Evolutionary conservation across 1,284 basidiomycete species (phyloP).

Genomic region (Amylostereum areolatum): DNA sequence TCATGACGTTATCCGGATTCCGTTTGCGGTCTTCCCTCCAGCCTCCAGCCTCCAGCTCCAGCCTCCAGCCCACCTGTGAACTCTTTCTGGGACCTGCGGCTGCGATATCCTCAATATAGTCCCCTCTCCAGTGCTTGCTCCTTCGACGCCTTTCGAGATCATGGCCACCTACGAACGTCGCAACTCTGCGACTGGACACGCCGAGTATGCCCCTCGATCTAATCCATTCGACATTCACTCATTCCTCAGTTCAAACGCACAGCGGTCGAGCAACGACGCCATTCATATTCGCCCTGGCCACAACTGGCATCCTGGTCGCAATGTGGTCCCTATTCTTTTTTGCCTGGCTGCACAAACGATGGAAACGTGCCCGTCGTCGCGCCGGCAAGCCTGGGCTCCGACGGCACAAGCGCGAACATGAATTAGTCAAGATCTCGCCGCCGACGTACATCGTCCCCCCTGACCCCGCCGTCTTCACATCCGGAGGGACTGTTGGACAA

Average conservation of each 20-base stretch:
- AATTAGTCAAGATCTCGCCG: constrained; percentile 22
- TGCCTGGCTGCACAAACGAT: constrained; percentile 29
- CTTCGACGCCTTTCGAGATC: too few relatives aligned
- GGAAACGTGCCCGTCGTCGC: constrained; percentile 21
- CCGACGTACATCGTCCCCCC: constrained; percentile 55
- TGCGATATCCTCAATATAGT: too few relatives aligned
- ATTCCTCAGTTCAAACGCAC: background rate
- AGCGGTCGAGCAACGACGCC: constrained; percentile 57
- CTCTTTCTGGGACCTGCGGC: too few relatives aligned
- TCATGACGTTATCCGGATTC: too few relatives aligned
- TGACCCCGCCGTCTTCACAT: constrained; percentile 54
- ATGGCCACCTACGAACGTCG: too few relatives aligned
- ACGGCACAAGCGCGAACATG: constrained; percentile 20
- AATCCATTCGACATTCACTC: too few relatives aligned
- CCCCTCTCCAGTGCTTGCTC: too few relatives aligned
- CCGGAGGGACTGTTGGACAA: constrained; percentile 24
- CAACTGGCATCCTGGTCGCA: constrained; percentile 43
- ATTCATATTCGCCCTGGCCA: constrained; percentile 56
- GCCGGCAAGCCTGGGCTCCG: constrained; percentile 14
- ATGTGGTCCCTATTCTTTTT: constrained; percentile 40
- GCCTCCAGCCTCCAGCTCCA: too few relatives aligned
- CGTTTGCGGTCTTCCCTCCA: too few relatives aligned
- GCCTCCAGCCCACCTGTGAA: too few relatives aligned
- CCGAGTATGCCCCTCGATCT: too few relatives aligned
- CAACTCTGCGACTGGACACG: too few relatives aligned